Base-by-base conservation (phyloP, 129 eudicot species). In the Flaveria sonorensis region DNA sequence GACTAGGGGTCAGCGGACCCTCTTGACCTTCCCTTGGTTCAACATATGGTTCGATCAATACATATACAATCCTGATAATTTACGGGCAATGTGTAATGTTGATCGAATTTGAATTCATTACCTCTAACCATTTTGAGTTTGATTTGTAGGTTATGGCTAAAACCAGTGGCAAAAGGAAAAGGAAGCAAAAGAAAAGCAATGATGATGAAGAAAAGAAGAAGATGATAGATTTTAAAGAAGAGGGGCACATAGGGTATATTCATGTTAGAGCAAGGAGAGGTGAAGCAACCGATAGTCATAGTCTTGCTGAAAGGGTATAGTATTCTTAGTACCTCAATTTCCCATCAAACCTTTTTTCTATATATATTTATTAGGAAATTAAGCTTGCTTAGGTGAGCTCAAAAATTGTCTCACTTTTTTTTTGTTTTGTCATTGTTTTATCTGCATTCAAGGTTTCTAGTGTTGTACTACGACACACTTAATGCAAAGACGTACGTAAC, bases 241-340 rank as follows among this genome's bases (percentile, higher is more conserved):
- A 48, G 55, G 77, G 73, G 57, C 74, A 86, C 69, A 79, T 18
- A 47, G 92, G 86, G 28, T 92, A 87, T 77, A 84, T 92, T 80
- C 96, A 92, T 77, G 97, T 92, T 15, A 87, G 97, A 81, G 97
- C 97, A 52, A 86, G 96, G 64, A 86, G 97, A 83, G 97, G 97
- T 76, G 92, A 92, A 81, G 97, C 97, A 9, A 89, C 97, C 4
- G 97, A 92, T 57, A 92, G 91, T 69, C 97, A 92, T 80, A 89
- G 96, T 84, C 89, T 92, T 39, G 97, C 97, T 46, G 97, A 92
- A 76, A 92, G 97, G 89, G 97, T 92, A 84, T 46, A 15, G 1
- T 15, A 1, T 7, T 63, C 9, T 71, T 43, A 19, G 23, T 21
- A 26, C 21, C 45, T 81, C 21, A 74, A 26, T 39, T 55, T 78